phyloP scores from a whole-genome alignment of 345 rosid species.

The Brassica nigra region DNA sequence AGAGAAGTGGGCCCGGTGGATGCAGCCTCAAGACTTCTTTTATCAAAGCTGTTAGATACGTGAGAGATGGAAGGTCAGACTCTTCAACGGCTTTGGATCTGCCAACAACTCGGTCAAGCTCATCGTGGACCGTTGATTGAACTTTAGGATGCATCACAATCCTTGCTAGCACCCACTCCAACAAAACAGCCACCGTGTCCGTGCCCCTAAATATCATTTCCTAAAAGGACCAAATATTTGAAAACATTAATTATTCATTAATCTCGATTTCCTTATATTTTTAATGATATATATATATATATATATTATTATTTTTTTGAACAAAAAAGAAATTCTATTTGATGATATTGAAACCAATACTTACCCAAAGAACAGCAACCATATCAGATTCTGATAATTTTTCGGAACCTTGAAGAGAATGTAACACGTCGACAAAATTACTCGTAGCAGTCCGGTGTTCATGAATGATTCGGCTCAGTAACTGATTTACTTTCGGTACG shows the following conservation, averaged over 20 bases:
- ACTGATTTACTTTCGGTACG: conserved; percentile 60
- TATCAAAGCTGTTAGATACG: conserved; percentile 67
- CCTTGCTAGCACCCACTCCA: conserved; percentile 91
- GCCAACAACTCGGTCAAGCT: conserved; percentile 69
- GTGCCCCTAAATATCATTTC: conserved; percentile 96
- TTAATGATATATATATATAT: no score
- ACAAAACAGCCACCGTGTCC: conserved; percentile 80
- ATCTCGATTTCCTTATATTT: background rate
- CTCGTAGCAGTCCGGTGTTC: conserved; percentile 45
- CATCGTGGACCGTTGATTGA: conserved; percentile 68
- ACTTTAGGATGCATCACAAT: conserved; percentile 66
- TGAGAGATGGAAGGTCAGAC: conserved; percentile 48
- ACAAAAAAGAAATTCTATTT: no score
- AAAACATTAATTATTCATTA: background rate
- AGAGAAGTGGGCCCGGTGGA: conserved; percentile 94
- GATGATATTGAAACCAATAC: background rate
- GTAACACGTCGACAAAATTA: conserved; percentile 67
- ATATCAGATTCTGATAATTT: conserved; percentile 60
- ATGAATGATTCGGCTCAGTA: conserved; percentile 54
- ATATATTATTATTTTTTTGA: no score
- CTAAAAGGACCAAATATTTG: conserved; percentile 38
- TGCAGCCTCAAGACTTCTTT: conserved; percentile 83
- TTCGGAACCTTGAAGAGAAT: conserved; percentile 58
- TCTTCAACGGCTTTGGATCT: conserved; percentile 59
- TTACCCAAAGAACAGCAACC: conserved; percentile 83